Conservation (phyloP, 805 yeast genomes). For the Candida ipomoeae region DNA sequence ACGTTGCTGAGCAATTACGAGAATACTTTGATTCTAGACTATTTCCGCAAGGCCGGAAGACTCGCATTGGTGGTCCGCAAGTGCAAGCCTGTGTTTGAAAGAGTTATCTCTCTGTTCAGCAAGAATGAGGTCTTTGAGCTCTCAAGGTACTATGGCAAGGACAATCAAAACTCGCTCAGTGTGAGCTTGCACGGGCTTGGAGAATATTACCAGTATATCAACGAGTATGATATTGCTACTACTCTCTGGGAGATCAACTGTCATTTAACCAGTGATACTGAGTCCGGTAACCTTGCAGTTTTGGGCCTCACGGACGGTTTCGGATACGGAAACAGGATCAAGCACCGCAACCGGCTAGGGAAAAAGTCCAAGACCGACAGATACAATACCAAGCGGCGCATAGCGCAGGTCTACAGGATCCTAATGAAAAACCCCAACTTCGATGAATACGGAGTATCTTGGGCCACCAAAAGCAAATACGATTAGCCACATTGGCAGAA, state of each 20-base stretch:
- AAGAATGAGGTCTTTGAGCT: conserved; percentile 4
- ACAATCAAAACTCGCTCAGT: conserved; percentile 17
- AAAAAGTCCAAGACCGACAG: conserved; percentile 17
- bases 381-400: conserved; percentile 19
- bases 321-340: conserved; percentile 21
- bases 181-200: conserved; percentile 18
- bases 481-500: conserved; percentile 4
- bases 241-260: conserved; percentile 22
- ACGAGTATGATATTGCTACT: conserved; percentile 17
- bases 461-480: conserved; percentile 18
- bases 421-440: conserved; percentile 15
- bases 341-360: conserved; percentile 19
- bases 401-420: conserved; percentile 19
- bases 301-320: conserved; percentile 21
- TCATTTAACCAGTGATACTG: conserved; percentile 20
- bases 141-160: conserved; percentile 15
- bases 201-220: conserved; percentile 18
- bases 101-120: background rate
- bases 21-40: conserved; percentile 19
- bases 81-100: conserved; percentile 11
- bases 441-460: conserved; percentile 17
- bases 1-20: conserved; percentile 18
- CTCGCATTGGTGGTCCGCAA: conserved; percentile 16
- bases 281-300: conserved; percentile 21
- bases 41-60: conserved; percentile 21